Evolutionary conservation across 2,329 filamentous ascomycete genomes (phyloP).

Genomic region (Scleromitrula shiraiana): DNA sequence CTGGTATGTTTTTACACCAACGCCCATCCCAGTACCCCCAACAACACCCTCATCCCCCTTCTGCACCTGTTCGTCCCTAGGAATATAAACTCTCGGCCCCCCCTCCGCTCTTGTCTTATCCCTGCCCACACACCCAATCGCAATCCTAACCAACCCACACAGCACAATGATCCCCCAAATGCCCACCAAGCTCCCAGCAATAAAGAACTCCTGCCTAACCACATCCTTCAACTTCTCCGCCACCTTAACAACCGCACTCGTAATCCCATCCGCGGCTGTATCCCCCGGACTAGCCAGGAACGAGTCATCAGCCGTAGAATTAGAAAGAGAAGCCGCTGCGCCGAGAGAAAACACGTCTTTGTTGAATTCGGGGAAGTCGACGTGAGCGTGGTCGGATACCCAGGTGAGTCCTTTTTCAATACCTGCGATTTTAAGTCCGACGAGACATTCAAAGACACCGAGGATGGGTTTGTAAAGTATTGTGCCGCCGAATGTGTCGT

Average conservation of each 20-base stretch:
- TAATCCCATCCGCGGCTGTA: slow-evolving; percentile 73
- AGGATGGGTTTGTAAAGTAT: slow-evolving; percentile 70
- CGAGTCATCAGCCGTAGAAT: slow-evolving; percentile 51
- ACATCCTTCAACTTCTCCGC: slow-evolving; percentile 56
- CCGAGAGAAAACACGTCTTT: slow-evolving; percentile 80
- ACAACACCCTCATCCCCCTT: too few species aligned
- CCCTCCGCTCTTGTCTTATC: slow-evolving; percentile 56
- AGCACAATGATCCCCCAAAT: slow-evolving; percentile 74
- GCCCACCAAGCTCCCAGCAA: slow-evolving; percentile 65
- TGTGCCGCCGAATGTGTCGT: slow-evolving; percentile 73
- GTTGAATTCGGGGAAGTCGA: slow-evolving; percentile 69
- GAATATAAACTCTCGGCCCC: slow-evolving; percentile 34
- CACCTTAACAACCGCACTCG: slow-evolving; percentile 64
- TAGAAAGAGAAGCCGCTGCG: slow-evolving; percentile 52
- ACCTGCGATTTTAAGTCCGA: slow-evolving; percentile 75
- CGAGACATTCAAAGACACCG: slow-evolving; percentile 77
- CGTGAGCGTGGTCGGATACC: slow-evolving; percentile 79
- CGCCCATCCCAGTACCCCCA: too few species aligned
- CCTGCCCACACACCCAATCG: slow-evolving; percentile 50
- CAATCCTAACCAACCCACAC: slow-evolving; percentile 60
- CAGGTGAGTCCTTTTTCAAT: slow-evolving; percentile 88
- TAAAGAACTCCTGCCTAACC: slow-evolving; percentile 70
- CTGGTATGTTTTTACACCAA: too few species aligned
- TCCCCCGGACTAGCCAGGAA: slow-evolving; percentile 73
- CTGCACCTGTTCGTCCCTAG: too few species aligned